Evolutionary conservation across 2,329 filamentous ascomycete genomes (phyloP).

Genomic region (Nigrograna mackinnonii): DNA sequence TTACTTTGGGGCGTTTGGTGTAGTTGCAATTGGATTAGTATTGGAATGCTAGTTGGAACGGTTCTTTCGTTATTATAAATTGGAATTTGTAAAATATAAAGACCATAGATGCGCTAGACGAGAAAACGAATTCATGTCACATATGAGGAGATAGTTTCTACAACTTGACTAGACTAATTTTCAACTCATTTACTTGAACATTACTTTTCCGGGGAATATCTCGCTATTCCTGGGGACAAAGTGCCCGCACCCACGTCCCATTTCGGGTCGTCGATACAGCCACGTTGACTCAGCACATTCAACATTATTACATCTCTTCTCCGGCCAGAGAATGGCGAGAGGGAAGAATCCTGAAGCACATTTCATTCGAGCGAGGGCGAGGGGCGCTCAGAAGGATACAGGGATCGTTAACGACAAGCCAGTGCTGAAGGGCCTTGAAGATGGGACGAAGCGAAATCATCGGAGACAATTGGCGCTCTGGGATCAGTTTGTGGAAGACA

Average conservation of each 20-base stretch:
- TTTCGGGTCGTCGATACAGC: slow-evolving; percentile 16
- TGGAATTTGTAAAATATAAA: no score
- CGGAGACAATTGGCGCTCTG: slow-evolving; percentile 2
- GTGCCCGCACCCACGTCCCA: slow-evolving; percentile 16
- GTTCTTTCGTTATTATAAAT: no score
- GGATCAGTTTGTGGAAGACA: slow-evolving; percentile 3
- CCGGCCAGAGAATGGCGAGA: slow-evolving; percentile 4
- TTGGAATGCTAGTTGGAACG: no score
- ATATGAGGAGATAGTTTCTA: no score
- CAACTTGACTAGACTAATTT: no score
- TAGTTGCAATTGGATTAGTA: no score
- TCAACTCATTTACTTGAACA: no score
- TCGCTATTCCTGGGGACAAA: slow-evolving; percentile 16
- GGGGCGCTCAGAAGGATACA: slow-evolving; percentile 8
- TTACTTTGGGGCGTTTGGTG: no score
- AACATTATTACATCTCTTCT: slow-evolving; percentile 9
- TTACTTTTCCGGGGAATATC: no score
- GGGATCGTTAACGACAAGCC: slow-evolving; percentile 7
- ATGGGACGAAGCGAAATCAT: slow-evolving; percentile 6
- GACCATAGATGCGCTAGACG: no score
- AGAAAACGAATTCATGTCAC: no score
- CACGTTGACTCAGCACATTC: slow-evolving; percentile 14
- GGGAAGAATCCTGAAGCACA: slow-evolving; percentile 7
- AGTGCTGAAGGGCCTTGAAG: slow-evolving; percentile 8
- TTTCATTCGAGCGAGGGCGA: slow-evolving; percentile 6